Evolutionary conservation across 805 yeast species (phyloP), one percentile per base, ranked within the genome.

Genomic region (Komagataella populi): DNA sequence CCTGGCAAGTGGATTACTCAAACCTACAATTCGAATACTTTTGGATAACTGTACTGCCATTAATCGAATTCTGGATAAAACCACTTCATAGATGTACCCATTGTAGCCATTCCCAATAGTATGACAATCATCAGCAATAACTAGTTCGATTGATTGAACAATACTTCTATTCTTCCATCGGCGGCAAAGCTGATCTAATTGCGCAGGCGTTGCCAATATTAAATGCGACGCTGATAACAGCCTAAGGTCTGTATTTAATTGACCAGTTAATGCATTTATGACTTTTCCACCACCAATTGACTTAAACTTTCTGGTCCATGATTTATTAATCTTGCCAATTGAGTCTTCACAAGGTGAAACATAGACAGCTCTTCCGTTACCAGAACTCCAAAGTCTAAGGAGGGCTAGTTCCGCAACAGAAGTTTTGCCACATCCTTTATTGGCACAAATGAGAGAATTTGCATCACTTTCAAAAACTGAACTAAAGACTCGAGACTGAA

Each of bases 151-250:
- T 0, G 77, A 62, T 54, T 83, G 87, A 4, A 91, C 70, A 55
- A 80, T 80, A 56, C 77, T 80, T 52, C 95, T 72, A 55, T 81
- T 84, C 57, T 82, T 82, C 98, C 98, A 90, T 48, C 89, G 72
- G 54, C 91, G 76, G 0, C 95, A 78, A 0, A 89, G 59, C 4
- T 70, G 56, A 54, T 87, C 90, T 70, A 88, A 85, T 55, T 87
- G 91, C 20, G 68, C 71, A 0, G 96, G 96, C 0, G 97, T 88
- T 4, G 87, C 79, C 12, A 91, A 64, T 16, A 87, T 66, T 50
- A 91, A 63, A 61, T 89, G 91, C 52, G 80, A 76, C 30, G 70
- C 68, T 1, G 80, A 80, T 6, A 89, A 58, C 3, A 79, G 57
- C 49, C 71, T 69, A 53, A 83, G 59, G 59, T 89, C 93, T 1